Base-by-base conservation (phyloP, 2,329 filamentous ascomycete species). In the Fusarium napiforme region DNA sequence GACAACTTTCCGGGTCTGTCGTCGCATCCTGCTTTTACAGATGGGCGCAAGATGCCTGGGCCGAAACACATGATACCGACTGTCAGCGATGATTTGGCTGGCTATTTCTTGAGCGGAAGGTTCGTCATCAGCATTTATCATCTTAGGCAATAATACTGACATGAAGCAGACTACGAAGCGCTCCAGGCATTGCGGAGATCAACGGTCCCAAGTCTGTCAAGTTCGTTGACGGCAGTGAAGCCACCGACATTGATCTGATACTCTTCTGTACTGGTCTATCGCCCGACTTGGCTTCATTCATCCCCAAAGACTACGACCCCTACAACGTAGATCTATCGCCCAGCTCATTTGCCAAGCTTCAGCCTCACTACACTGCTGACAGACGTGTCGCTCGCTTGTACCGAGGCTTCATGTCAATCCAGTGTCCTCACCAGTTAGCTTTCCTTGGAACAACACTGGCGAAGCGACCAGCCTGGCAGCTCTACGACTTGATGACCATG, bases 401-500 rank as follows among this genome's bases (percentile, higher is more conserved):
- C 12, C 21, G 56, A 37, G 56, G 56, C 10, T 59, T 59, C 26
- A 52, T 59, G 11, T 59, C 43, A 2, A 59, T 52, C 1, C 56
- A 59, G 9, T 50, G 56, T 3, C 56, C 56, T 23, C 56, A 59
- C 9, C 43, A 59, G 7, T 23, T 59, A 0, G 32, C 56, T 0
- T 59, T 59, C 21, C 32, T 59, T 2, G 56, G 56, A 11, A 52
- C 34, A 23, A 59, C 56, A 18, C 23, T 59, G 21, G 56, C 56
- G 4, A 59, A 59, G 19, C 43, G 56, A 16, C 56, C 56, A 3
- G 56, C 56, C 4, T 59, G 56, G 56, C 56, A 59, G 23, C 56
- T 59, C 5, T 59, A 59, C 16, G 56, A 59, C 26, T 52, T 59
- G 43, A 59, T 59, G 56, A 52, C 56, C 19, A 59, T 59, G 43